phyloP scores from a whole-genome alignment of 176 grass and related monocot genomes.

The Cenchrus purpureus region DNA sequence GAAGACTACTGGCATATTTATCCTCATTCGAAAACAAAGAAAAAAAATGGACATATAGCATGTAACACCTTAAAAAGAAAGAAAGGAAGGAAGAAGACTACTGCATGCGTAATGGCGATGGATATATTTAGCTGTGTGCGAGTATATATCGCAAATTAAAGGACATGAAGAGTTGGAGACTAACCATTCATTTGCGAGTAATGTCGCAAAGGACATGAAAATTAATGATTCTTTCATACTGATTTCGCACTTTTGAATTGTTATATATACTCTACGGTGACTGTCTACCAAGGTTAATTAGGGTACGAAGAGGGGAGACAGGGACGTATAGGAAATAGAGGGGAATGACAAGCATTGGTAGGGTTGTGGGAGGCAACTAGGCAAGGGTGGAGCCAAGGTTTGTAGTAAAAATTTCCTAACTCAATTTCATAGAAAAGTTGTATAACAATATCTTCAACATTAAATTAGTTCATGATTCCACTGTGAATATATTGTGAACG shows the following conservation, averaged over 20 bases:
- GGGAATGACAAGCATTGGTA: too few species aligned
- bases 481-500: neutral
- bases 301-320: too few species aligned
- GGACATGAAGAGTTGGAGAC: too few species aligned
- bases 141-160: too few species aligned
- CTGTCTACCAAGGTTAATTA: too few species aligned
- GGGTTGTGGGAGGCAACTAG: too few species aligned
- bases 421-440: too few species aligned
- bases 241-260: neutral
- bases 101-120: neutral
- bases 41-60: neutral
- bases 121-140: neutral
- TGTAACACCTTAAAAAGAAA: neutral
- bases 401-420: too few species aligned
- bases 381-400: too few species aligned
- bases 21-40: neutral
- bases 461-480: too few species aligned
- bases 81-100: neutral
- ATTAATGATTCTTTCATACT: neutral
- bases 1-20: constrained; percentile 23
- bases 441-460: neutral
- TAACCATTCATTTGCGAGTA: neutral
- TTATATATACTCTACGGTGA: neutral
- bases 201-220: neutral
- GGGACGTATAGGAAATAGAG: too few species aligned